Evolutionary conservation across 768 basidiomycete genomes (phyloP).

Genomic region (Tulasnella sp.): DNA sequence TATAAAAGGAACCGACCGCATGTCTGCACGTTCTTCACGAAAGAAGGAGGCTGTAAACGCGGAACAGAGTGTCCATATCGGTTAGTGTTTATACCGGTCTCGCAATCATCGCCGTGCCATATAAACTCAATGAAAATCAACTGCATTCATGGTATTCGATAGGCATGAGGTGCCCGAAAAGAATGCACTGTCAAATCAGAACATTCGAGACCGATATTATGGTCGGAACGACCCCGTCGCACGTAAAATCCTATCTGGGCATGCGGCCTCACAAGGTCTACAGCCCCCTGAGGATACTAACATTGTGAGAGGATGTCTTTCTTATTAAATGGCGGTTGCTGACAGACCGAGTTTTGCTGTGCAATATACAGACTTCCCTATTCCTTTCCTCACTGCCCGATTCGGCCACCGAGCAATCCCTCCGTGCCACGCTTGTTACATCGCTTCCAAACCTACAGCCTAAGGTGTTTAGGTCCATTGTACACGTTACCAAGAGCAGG

Average conservation of each 20-base stretch:
- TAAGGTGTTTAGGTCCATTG: constrained; percentile 65
- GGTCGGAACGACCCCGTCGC: constrained; percentile 92
- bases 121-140: neutral
- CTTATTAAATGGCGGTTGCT: neutral
- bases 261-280: constrained; percentile 73
- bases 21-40: constrained; percentile 88
- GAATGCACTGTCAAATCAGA: constrained; percentile 79
- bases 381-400: constrained; percentile 69
- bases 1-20: constrained; percentile 96
- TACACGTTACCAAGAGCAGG: constrained; percentile 75
- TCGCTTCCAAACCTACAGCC: constrained; percentile 55
- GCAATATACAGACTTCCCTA: constrained; percentile 73
- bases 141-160: neutral
- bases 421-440: constrained; percentile 60
- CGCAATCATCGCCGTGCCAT: too few species aligned
- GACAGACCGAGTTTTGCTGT: neutral
- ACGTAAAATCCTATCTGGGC: constrained; percentile 67
- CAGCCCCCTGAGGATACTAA: constrained; percentile 80
- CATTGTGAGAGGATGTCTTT: constrained; percentile 60
- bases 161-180: constrained; percentile 85
- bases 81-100: constrained; percentile 28
- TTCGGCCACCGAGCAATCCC: constrained; percentile 54
- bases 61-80: constrained; percentile 87
- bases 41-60: constrained; percentile 79
- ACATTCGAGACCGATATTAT: constrained; percentile 88